A percentile compares a stretch with the other conserved stretches of the same genome.
Evolutionary conservation across 768 basidiomycete species (phyloP).

Genomic region (Hirschioporus abietinus): DNA sequence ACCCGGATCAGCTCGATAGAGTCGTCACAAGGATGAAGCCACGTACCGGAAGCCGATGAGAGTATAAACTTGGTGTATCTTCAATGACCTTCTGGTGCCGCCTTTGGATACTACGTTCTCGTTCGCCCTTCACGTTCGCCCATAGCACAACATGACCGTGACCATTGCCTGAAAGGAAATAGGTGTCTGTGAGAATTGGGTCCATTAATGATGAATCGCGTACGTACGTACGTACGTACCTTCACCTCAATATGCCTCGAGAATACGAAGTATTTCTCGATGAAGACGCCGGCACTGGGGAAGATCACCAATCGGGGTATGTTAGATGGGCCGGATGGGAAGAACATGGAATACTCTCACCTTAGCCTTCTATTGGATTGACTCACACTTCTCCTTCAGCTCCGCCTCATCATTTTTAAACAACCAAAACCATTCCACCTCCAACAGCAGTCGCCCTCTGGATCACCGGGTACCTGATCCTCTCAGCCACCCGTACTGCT

Average conservation of each 20-base stretch:
- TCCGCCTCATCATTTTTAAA: conserved; percentile 42
- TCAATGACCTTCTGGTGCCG: conserved; percentile 73
- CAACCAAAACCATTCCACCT: conserved; percentile 61
- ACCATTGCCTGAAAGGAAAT: conserved; percentile 60
- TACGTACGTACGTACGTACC: conserved; percentile 26
- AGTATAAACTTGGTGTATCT: conserved; percentile 61
- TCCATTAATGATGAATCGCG: background rate
- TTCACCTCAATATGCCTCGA: conserved; percentile 66
- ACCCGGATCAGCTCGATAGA: background rate
- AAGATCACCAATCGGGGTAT: conserved; percentile 33
- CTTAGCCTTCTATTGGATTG: conserved; percentile 37
- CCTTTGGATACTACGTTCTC: conserved; percentile 66
- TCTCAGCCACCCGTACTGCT: conserved; percentile 32
- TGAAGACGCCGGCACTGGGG: conserved; percentile 43
- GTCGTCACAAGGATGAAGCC: too few relatives aligned
- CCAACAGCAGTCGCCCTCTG: conserved; percentile 67
- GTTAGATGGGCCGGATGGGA: background rate
- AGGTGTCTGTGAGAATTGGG: conserved; percentile 5
- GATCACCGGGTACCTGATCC: conserved; percentile 56
- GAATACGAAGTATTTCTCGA: conserved; percentile 52
- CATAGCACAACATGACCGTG: conserved; percentile 49
- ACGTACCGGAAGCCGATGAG: conserved; percentile 48
- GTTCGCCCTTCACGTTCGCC: conserved; percentile 66
- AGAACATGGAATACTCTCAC: conserved; percentile 25
- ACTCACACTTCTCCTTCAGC: conserved; percentile 30